Evolutionary conservation across 257 asterid species (phyloP), one percentile per base, ranked within the genome.

Genomic region (Striga asiatica): DNA sequence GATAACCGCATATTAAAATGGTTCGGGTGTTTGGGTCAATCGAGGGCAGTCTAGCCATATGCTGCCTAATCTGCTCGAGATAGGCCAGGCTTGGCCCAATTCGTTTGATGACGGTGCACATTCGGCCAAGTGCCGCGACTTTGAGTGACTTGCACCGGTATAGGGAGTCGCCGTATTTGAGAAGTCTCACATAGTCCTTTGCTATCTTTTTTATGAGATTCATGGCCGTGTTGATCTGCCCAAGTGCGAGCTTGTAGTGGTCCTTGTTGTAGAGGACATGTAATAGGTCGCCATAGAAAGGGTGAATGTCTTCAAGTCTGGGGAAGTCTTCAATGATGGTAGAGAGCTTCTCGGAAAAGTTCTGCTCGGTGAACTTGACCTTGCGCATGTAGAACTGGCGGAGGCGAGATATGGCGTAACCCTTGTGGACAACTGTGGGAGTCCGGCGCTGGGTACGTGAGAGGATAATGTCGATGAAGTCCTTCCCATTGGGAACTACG

Each of bases 31-130:
- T 92, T 9, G 98, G 98, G 78, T 92, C 98, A 64, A 92, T 88
- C 1, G 95, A 88, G 25, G 98, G 97, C 34, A 92, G 62, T 65
- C 97, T 84, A 0, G 97, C 89, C 95, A 84, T 84, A 74, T 88
- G 98, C 64, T 92, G 98, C 67, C 98, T 76, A 32, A 92, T 84
- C 84, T 92, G 97, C 49, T 92, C 98, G 47, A 92, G 95, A 76
- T 92, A 92, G 42, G 97, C 97, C 65, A 91, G 78, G 82, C 98
- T 91, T 34, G 95, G 96, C 23, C 85, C 70, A 13, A 91, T 58
- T 13, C 95, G 78, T 66, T 91, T 91, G 10, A 87, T 71, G 18
- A 91, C 93, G 12, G 98, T 91, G 58, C 95, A 85, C 95, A 89
- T 89, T 16, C 95, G 94, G 0, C 97, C 97, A 56, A 89, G 85